A percentile compares a stretch with the other conserved stretches of the same genome.
Conservation (phyloP, 176 grass and related monocot genomes). For the Oryza rufipogon region DNA sequence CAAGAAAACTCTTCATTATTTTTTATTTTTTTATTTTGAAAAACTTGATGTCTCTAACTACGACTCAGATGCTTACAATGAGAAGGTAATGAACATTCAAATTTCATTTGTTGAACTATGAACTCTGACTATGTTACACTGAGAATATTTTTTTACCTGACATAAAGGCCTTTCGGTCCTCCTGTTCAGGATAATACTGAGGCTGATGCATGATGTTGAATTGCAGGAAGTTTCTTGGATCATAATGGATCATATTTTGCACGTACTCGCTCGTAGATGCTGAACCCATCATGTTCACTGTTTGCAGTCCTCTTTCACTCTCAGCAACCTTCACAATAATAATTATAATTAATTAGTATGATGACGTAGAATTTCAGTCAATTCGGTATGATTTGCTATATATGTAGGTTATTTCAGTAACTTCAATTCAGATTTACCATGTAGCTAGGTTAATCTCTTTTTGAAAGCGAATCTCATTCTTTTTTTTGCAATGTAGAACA, state of each 20-base stretch:
- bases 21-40: neutral
- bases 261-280: constrained; percentile 65
- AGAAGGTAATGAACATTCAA: neutral
- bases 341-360: neutral
- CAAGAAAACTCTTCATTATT: neutral
- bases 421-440: constrained; percentile 10
- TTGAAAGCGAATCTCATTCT: neutral
- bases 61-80: neutral
- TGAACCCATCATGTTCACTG: constrained; percentile 64
- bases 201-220: constrained; percentile 73
- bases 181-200: constrained; percentile 60
- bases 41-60: neutral
- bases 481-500: neutral
- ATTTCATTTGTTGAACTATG: neutral
- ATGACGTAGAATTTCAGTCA: constrained; percentile 17
- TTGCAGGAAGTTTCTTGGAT: constrained; percentile 75
- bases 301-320: constrained; percentile 74
- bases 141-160: constrained; percentile 46
- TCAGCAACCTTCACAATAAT: constrained; percentile 51
- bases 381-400: neutral
- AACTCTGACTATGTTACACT: neutral
- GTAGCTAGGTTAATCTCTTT: neutral
- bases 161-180: constrained; percentile 52
- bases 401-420: neutral
- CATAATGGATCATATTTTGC: constrained; percentile 57